These are phyloP conservation scores for Ganoderma boninense DNA, from an alignment of 1,284 basidiomycete species.

Conservation along the genomic window DNA sequence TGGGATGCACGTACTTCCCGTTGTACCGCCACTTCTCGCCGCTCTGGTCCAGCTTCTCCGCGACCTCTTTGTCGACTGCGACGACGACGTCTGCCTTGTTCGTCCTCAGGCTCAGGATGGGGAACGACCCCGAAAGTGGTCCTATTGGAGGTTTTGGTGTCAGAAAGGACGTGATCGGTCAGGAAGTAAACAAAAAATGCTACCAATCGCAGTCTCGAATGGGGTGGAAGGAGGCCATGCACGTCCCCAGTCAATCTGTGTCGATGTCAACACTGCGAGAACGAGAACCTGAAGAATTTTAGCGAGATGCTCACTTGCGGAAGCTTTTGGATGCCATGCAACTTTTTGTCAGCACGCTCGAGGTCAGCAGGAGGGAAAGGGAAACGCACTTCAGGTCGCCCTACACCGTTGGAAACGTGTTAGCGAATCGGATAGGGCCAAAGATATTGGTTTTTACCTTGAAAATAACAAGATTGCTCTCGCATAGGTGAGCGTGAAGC, in stretches of 20 bases:
- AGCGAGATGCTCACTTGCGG: slow-evolving; percentile 69
- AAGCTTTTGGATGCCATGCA: slow-evolving; percentile 56
- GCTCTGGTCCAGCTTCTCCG: slow-evolving; percentile 70
- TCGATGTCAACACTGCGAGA: not conserved
- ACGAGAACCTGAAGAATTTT: not conserved
- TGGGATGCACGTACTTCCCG: slow-evolving; percentile 69
- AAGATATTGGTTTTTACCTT: slow-evolving; percentile 60
- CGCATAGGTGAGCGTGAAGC: slow-evolving; percentile 66
- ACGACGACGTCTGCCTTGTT: slow-evolving; percentile 97
- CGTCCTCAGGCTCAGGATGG: slow-evolving; percentile 87
- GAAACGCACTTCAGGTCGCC: slow-evolving; percentile 84
- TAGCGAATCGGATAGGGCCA: not conserved
- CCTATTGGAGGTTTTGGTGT: slow-evolving; percentile 51
- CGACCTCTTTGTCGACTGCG: slow-evolving; percentile 72
- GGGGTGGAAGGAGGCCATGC: slow-evolving; percentile 87
- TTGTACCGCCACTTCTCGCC: slow-evolving; percentile 84
- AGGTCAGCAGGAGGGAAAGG: too few relatives aligned
- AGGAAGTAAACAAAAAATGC: slow-evolving; percentile 1
- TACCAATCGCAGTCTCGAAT: slow-evolving; percentile 84
- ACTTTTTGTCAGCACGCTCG: not conserved
- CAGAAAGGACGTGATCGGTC: not conserved
- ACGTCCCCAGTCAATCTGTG: slow-evolving; percentile 89
- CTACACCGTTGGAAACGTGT: slow-evolving; percentile 41
- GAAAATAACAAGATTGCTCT: slow-evolving; percentile 88
- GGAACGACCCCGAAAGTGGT: slow-evolving; percentile 82